Percentiles rank a stretch among this genome's conserved stretches.
Evolutionary conservation across 2,329 filamentous ascomycete species (phyloP).

Genomic region (Gremmenia infestans): DNA sequence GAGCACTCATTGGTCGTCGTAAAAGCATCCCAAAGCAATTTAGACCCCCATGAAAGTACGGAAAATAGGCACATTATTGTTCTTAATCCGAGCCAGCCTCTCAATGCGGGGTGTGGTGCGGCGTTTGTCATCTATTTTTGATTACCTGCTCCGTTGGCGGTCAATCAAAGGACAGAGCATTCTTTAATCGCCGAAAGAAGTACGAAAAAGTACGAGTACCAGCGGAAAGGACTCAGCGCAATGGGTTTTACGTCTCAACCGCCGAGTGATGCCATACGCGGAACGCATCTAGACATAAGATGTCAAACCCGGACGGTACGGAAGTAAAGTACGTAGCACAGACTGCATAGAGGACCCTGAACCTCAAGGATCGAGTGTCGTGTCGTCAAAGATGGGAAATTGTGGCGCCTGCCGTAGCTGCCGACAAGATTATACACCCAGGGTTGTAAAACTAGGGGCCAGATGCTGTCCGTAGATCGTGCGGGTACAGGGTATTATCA

Average conservation of each 20-base stretch:
- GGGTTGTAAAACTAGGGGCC: too few relatives aligned
- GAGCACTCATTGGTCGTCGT: not conserved
- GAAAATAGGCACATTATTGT: conserved; percentile 19
- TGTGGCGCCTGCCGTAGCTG: conserved; percentile 18
- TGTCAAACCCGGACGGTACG: too few relatives aligned
- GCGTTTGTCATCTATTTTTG: not conserved
- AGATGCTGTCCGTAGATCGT: too few relatives aligned
- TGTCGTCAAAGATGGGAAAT: not conserved
- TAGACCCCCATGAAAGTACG: conserved; percentile 4
- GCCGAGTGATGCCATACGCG: too few relatives aligned
- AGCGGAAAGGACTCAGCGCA: too few relatives aligned
- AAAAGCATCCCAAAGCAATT: not conserved
- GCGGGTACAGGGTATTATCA: too few relatives aligned
- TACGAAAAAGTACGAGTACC: too few relatives aligned
- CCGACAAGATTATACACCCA: not conserved
- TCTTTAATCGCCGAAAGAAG: too few relatives aligned
- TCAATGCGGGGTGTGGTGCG: not conserved
- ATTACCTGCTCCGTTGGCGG: not conserved
- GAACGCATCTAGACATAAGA: too few relatives aligned
- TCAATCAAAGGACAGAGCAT: too few relatives aligned
- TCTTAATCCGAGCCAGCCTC: not conserved
- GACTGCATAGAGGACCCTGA: not conserved
- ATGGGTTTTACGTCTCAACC: too few relatives aligned
- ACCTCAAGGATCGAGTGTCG: not conserved
- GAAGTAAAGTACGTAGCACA: not conserved